Percentiles rank a stretch among this genome's conserved stretches.
Evolutionary conservation across 2,329 filamentous ascomycete genomes (phyloP).

Genomic region (Colletotrichum acutatum): DNA sequence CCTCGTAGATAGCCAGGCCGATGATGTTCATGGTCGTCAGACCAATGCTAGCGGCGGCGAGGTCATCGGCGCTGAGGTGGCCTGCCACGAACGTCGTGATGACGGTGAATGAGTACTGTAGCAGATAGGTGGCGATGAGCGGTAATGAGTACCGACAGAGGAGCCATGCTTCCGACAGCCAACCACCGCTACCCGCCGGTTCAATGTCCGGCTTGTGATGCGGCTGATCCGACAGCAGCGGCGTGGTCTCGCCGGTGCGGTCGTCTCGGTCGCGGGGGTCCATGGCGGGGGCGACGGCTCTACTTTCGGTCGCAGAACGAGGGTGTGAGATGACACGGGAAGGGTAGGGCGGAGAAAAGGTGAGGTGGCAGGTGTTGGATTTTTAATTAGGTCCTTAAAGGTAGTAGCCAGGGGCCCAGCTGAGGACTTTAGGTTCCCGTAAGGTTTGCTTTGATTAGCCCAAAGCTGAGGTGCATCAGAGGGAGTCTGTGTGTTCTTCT

Average conservation of each 20-base stretch:
- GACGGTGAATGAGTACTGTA: slow-evolving; percentile 61
- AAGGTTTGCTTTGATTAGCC: not conserved
- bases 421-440: not conserved
- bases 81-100: slow-evolving; percentile 64
- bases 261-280: slow-evolving; percentile 13
- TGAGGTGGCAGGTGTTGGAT: not conserved
- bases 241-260: slow-evolving; percentile 28
- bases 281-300: slow-evolving; percentile 15
- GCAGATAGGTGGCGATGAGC: slow-evolving; percentile 62
- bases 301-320: not conserved
- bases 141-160: slow-evolving; percentile 54
- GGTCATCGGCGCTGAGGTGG: slow-evolving; percentile 61
- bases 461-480: not conserved
- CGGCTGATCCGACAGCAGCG: slow-evolving; percentile 30
- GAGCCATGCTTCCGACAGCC: slow-evolving; percentile 28
- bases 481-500: not conserved
- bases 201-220: slow-evolving; percentile 20
- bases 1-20: slow-evolving; percentile 61
- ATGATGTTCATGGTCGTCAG: slow-evolving; percentile 65
- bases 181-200: slow-evolving; percentile 12
- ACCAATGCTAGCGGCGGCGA: slow-evolving; percentile 63
- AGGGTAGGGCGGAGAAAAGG: not conserved
- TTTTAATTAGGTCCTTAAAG: not conserved
- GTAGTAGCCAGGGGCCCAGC: not conserved
- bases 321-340: not conserved